Evolutionary conservation across 768 basidiomycete species (phyloP), one percentile per base, ranked within the genome.

Genomic region (Lactarius vividus): DNA sequence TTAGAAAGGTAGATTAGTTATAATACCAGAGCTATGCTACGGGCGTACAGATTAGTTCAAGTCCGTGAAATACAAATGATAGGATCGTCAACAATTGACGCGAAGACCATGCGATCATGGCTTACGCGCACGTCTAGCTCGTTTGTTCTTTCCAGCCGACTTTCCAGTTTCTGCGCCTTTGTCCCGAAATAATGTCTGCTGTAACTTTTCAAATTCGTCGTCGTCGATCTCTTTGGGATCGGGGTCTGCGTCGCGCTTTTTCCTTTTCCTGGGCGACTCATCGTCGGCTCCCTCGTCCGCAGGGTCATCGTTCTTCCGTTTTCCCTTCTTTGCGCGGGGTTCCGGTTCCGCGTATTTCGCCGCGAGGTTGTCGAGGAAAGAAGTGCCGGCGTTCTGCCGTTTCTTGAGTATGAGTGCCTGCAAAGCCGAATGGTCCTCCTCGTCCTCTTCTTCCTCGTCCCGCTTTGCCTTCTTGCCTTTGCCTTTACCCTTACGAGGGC

Each of bases 401-500:
- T 86, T 85, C 79, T 88, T 89, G 65, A 89, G 76, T 63, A 96
- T 96, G 62, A 97, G 79, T 1, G 92, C 92, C 70, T 91, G 88
- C 64, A 96, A 79, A 28, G 82, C 83, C 0, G 89, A 88, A 49
- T 83, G 77, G 67, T 92, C 91, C 42, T 85, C 87, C 20, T 84
- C 87, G 4, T 39, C 82, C 7, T 75, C 82, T 1, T 75, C 80
- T 0, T 74, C 75, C 9, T 65, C 73, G 31, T 67, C 71, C 73
- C 57, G 71, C 73, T 73, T 75, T 2, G 73, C 77, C 67, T 83
- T 87, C 1, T 76, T 79, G n/a, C n/a, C n/a, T 70, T 85, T 87
- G 13, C 77, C 79, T 53, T 84, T 85, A 16, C 77, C 76, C 75
- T 84, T 85, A 69, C 85, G 81, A 40, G 84, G 79, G 8, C 85